Evolutionary conservation across 1,139 yeast species (phyloP).

Genomic region (Hansenula sp.): DNA sequence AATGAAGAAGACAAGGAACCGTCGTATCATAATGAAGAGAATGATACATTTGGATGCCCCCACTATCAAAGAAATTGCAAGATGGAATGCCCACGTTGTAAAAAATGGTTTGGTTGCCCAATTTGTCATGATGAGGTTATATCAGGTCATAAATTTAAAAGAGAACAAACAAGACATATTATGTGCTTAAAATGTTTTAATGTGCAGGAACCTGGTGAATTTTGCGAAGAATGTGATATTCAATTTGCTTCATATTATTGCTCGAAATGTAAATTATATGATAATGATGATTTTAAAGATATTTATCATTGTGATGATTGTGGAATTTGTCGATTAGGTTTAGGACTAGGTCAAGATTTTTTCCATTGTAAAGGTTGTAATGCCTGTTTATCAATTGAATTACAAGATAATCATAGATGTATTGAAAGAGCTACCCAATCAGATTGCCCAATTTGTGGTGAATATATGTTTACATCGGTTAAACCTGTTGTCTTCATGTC

Average conservation of each 20-base stretch:
- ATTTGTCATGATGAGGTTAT: constrained; percentile 75
- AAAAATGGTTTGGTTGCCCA: constrained; percentile 75
- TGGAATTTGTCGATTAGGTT: constrained; percentile 88
- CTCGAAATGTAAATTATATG: constrained; percentile 73
- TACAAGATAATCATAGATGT: constrained; percentile 76
- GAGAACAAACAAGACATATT: constrained; percentile 62
- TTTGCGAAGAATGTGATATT: constrained; percentile 62
- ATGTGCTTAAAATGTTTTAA: constrained; percentile 78
- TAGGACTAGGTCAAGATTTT: constrained; percentile 83
- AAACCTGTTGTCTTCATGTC: constrained; percentile 83
- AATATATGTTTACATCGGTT: constrained; percentile 83
- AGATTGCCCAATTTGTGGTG: constrained; percentile 91
- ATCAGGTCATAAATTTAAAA: constrained; percentile 56
- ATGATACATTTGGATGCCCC: constrained; percentile 61
- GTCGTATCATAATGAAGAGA: constrained; percentile 43
- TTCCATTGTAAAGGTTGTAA: constrained; percentile 91
- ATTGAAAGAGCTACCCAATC: constrained; percentile 86
- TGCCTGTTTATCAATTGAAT: constrained; percentile 79
- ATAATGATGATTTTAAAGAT: constrained; percentile 73
- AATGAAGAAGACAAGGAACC: constrained; percentile 48
- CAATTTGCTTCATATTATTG: constrained; percentile 78
- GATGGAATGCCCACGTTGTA: constrained; percentile 73
- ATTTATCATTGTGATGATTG: constrained; percentile 92
- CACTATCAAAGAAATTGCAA: constrained; percentile 87
- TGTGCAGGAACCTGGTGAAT: constrained; percentile 70